Evolutionary conservation across 192 early-diverging fungal species (phyloP).

Genomic region (Podila clonocystis): DNA sequence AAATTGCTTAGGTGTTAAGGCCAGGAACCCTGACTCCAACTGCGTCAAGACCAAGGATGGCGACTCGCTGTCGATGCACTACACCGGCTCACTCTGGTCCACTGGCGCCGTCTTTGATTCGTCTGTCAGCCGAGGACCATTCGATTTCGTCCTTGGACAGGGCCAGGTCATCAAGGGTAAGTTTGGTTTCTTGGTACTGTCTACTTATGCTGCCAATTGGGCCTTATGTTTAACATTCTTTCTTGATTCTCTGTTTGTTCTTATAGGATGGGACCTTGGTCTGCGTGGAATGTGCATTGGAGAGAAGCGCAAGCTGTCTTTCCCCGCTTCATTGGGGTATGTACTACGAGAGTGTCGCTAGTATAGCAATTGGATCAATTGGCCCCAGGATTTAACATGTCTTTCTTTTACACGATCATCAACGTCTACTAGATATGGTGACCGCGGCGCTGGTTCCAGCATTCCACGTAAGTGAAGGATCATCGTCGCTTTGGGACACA

Average conservation of each 20-base stretch:
- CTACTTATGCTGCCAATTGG: not conserved
- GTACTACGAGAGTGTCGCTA: not conserved
- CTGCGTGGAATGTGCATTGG: slow-evolving; percentile 81
- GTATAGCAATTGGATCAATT: not conserved
- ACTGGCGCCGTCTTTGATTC: slow-evolving; percentile 79
- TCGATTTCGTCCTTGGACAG: slow-evolving; percentile 71
- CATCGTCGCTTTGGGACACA: not conserved
- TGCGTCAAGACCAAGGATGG: slow-evolving; percentile 55
- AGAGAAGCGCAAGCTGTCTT: slow-evolving; percentile 78
- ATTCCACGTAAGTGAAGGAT: slow-evolving; percentile 28
- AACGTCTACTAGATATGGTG: slow-evolving; percentile 43
- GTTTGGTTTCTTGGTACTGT: not conserved
- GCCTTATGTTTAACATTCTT: not conserved
- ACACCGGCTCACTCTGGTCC: slow-evolving; percentile 73
- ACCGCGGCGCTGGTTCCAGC: slow-evolving; percentile 56
- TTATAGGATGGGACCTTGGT: slow-evolving; percentile 77
- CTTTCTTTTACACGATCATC: not conserved
- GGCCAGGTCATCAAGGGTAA: slow-evolving; percentile 78
- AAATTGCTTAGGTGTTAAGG: slow-evolving; percentile 28
- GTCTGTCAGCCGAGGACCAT: slow-evolving; percentile 71
- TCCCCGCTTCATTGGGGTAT: slow-evolving; percentile 70
- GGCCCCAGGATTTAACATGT: not conserved
- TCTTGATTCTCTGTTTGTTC: not conserved
- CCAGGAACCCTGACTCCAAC: slow-evolving; percentile 45
- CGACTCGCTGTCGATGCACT: slow-evolving; percentile 77